phyloP scores from a whole-genome alignment of 768 basidiomycete genomes.

The Boletus sensibilis region DNA sequence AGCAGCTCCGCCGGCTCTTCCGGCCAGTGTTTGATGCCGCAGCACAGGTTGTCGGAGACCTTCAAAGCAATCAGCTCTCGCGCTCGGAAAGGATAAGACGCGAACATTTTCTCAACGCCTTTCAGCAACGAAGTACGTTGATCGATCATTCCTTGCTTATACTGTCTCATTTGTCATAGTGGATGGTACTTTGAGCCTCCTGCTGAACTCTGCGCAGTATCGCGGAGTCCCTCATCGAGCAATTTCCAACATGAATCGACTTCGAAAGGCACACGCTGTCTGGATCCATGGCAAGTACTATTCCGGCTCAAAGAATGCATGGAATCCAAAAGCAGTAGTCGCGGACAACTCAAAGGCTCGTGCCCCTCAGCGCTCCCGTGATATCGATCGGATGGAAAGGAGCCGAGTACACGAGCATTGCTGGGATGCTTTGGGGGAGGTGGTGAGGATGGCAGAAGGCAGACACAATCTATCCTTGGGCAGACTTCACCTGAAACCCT shows the following conservation, averaged over 20 bases:
- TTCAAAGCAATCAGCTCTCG: slow-evolving; percentile 34
- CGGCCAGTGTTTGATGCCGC: slow-evolving; percentile 56
- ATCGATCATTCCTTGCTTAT: neutral
- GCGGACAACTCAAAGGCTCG: slow-evolving; percentile 22
- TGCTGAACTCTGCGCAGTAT: slow-evolving; percentile 60
- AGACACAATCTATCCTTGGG: slow-evolving; percentile 51
- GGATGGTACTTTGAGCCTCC: slow-evolving; percentile 61
- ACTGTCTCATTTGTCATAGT: slow-evolving; percentile 42
- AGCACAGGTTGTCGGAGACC: slow-evolving; percentile 40
- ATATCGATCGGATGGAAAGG: slow-evolving; percentile 21
- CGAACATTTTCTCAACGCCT: slow-evolving; percentile 46
- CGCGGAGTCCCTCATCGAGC: slow-evolving; percentile 61
- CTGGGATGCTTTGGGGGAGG: slow-evolving; percentile 51
- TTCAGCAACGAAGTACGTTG: slow-evolving; percentile 55
- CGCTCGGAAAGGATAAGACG: slow-evolving; percentile 30
- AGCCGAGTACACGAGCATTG: slow-evolving; percentile 37
- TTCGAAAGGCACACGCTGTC: slow-evolving; percentile 27
- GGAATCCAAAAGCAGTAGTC: slow-evolving; percentile 41
- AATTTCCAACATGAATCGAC: slow-evolving; percentile 50
- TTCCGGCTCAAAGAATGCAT: slow-evolving; percentile 26
- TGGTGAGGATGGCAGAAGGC: slow-evolving; percentile 59
- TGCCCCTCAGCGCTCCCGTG: slow-evolving; percentile 10
- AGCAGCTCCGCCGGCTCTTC: slow-evolving; percentile 48
- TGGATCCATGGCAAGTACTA: slow-evolving; percentile 26
- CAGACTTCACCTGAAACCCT: slow-evolving; percentile 36